Percentiles rank a stretch among this genome's conserved stretches.
These are phyloP conservation scores for Vigna radiata DNA, from an alignment of 306 rosid species.

Conservation along the genomic window DNA sequence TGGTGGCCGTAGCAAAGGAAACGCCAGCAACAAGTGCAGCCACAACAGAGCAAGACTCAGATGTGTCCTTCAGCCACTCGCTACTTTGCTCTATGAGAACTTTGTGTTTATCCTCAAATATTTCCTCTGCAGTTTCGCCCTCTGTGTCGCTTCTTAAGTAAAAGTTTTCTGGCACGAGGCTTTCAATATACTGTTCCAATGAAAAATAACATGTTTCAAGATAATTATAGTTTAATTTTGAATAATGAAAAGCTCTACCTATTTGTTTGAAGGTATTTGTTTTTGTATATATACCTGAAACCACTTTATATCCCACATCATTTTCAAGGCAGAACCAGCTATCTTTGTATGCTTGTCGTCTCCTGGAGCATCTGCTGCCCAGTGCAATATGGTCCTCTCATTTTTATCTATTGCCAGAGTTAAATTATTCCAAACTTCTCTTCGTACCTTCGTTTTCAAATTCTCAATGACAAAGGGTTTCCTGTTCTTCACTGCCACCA, in stretches of 20 bases:
- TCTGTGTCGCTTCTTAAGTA: background rate
- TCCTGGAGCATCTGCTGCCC: slow-evolving; percentile 30
- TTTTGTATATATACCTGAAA: slow-evolving; percentile 30
- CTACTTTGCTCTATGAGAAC: background rate
- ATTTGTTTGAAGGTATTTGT: too few species aligned
- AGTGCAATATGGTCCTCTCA: slow-evolving; percentile 39
- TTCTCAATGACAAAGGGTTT: slow-evolving; percentile 30
- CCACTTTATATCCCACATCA: slow-evolving; percentile 61
- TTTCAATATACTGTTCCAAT: slow-evolving; percentile 40
- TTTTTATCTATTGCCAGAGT: background rate
- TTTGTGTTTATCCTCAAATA: slow-evolving; percentile 40
- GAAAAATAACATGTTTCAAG: background rate
- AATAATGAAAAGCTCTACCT: too few species aligned
- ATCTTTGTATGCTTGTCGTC: slow-evolving; percentile 35
- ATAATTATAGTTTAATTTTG: too few species aligned
- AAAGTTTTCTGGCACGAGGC: slow-evolving; percentile 36
- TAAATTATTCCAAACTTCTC: slow-evolving; percentile 30
- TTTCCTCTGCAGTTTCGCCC: background rate
- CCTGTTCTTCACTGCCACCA: slow-evolving; percentile 40
- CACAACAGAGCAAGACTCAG: slow-evolving; percentile 53
- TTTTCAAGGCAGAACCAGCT: slow-evolving; percentile 50
- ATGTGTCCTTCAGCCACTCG: slow-evolving; percentile 49
- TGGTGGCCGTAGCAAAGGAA: slow-evolving; percentile 48
- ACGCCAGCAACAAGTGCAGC: slow-evolving; percentile 49
- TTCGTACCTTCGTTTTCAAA: background rate